These are phyloP conservation scores for Bruguiera parviflora DNA, from an alignment of 345 rosid species.

Conservation along the genomic window DNA sequence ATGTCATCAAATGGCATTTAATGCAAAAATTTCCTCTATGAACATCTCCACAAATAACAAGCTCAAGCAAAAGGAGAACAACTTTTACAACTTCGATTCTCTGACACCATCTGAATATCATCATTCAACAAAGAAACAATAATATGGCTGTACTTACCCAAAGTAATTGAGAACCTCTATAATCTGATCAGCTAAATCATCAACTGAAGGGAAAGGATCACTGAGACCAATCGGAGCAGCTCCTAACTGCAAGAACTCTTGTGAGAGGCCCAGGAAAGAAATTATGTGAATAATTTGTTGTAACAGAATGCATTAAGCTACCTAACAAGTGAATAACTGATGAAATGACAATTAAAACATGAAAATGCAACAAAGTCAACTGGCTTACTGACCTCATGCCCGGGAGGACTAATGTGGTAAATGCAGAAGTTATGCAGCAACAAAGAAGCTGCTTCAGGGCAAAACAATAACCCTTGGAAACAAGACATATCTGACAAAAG, in stretches of 20 bases:
- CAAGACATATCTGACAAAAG: conserved; percentile 71
- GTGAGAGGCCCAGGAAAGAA: conserved; percentile 53
- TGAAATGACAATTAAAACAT: neutral
- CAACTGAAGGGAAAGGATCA: conserved; percentile 68
- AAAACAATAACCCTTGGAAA: conserved; percentile 84
- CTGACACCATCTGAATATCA: neutral
- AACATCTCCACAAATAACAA: neutral
- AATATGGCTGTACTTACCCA: conserved; percentile 47
- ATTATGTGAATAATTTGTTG: conserved; percentile 28
- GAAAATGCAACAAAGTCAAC: neutral
- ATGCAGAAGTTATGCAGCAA: conserved; percentile 93
- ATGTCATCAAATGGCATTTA: neutral
- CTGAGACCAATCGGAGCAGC: conserved; percentile 58
- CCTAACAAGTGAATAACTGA: neutral
- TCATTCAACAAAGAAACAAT: conserved; percentile 1
- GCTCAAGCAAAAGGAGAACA: neutral
- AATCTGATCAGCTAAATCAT: conserved; percentile 93
- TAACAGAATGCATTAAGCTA: no score
- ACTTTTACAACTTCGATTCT: neutral
- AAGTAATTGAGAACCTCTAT: conserved; percentile 88
- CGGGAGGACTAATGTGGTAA: conserved; percentile 95
- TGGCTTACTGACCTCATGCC: conserved; percentile 77
- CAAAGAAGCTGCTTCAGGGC: conserved; percentile 86
- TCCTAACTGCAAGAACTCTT: conserved; percentile 91
- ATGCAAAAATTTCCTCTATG: neutral